These are phyloP conservation scores for Saccharomycopsis babjevae DNA, from an alignment of 805 yeast species.

Conservation along the genomic window DNA sequence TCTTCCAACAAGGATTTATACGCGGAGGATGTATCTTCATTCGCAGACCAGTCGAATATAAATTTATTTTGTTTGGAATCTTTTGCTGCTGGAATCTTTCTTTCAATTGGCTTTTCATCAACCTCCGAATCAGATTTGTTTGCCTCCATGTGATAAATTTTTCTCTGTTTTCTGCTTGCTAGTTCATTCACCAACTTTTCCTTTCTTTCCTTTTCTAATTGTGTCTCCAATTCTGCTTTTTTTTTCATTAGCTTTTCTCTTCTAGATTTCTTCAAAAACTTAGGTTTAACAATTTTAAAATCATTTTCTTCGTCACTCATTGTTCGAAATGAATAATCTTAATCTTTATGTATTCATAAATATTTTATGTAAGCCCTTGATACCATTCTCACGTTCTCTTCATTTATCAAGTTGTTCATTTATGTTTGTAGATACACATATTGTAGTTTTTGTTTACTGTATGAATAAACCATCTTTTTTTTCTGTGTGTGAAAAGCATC, in stretches of 20 bases:
- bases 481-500: too few species aligned
- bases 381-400: neutral
- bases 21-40: conserved; percentile 53
- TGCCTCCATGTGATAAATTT: neutral
- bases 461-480: too few species aligned
- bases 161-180: conserved; percentile 3
- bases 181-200: conserved; percentile 8
- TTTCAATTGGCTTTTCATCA: neutral
- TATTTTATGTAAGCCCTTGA: too few species aligned
- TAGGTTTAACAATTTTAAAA: conserved; percentile 10
- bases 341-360: neutral
- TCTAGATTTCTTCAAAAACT: conserved; percentile 14
- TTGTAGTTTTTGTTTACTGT: too few species aligned
- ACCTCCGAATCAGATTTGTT: conserved; percentile 3
- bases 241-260: conserved; percentile 12
- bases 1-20: conserved; percentile 29
- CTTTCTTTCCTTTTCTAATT: conserved; percentile 7
- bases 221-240: neutral
- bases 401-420: too few species aligned
- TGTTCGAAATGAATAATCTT: neutral
- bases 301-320: conserved; percentile 4
- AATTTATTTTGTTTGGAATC: conserved; percentile 31
- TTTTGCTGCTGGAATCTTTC: conserved; percentile 3
- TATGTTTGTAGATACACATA: too few species aligned
- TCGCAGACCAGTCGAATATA: conserved; percentile 57